Percentiles rank a stretch among this genome's conserved stretches.
These are phyloP conservation scores for Misopates orontium DNA, from an alignment of 257 asterid species.

Conservation along the genomic window DNA sequence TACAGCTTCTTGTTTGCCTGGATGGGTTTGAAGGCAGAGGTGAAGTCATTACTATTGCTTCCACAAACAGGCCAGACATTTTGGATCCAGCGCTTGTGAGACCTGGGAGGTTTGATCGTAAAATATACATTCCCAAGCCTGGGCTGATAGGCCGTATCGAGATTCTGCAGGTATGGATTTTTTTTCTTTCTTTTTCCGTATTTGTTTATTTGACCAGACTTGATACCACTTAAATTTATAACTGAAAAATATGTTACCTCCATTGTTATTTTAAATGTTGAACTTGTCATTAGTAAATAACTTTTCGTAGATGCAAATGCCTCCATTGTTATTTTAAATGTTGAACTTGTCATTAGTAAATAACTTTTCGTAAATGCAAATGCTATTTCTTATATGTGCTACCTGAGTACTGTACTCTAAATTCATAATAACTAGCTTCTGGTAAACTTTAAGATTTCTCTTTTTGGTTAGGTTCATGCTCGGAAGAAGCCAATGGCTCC, in stretches of 20 bases:
- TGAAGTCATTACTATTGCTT: constrained; percentile 95
- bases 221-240: no score
- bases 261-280: no score
- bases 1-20: constrained; percentile 92
- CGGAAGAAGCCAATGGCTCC: constrained; percentile 91
- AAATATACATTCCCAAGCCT: constrained; percentile 88
- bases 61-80: constrained; percentile 96
- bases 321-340: no score
- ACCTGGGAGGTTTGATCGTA: constrained; percentile 95
- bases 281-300: no score
- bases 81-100: constrained; percentile 96
- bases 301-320: no score
- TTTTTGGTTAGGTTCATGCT: constrained; percentile 76
- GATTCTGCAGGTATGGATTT: constrained; percentile 78
- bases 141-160: constrained; percentile 88
- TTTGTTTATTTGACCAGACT: background rate
- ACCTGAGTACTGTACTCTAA: constrained; percentile 1
- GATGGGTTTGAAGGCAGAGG: constrained; percentile 99
- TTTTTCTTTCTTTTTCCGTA: constrained; percentile 20
- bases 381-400: background rate
- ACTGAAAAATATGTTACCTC: no score
- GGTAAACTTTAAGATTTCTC: constrained; percentile 1
- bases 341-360: no score
- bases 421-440: constrained; percentile 5
- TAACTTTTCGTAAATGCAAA: no score